Base-by-base conservation (phyloP, 1,284 basidiomycete species). In the Abortiporus biennis region DNA sequence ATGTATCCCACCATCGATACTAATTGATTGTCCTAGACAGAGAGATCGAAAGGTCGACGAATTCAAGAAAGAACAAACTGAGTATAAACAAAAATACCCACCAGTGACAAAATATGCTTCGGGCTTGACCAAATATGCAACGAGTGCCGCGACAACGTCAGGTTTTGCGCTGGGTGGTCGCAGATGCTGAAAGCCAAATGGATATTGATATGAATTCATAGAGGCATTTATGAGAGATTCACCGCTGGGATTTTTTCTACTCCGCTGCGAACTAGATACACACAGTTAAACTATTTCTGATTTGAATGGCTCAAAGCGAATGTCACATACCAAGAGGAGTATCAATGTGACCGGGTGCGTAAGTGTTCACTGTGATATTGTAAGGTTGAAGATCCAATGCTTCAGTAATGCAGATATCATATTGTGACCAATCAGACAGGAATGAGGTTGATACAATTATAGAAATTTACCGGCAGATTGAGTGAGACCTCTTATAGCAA, bases 401-500 rank as follows among this genome's bases (percentile, higher is more conserved):
- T 43, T 21, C 24, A 32, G 32, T n/a, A 1, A 11, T n/a, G 16
- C 11, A n/a, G 29, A 13, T 27, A 38, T 24, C 36, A 36, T n/a
- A n/a, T n/a, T n/a, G n/a, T n/a, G n/a, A n/a, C n/a, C n/a, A n/a
- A n/a, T n/a, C n/a, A n/a, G 15, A 6, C 6, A 17, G n/a, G 32
- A 34, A 9, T 8, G 32, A 34, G 8, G 15, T 34, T 15, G n/a
- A n/a, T n/a, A n/a, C n/a, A n/a, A n/a, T n/a, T 22, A n/a, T 21
- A 37, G 27, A 19, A 30, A 40, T 24, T 29, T 13, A 47, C 50
- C 47, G 19, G 51, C 47, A n/a, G 51, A 36, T 49, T 59, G 56
- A 36, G 56, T 59, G 16, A 59, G 36, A 4, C 54, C 52, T 30
- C 54, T 42, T 9, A 61, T 54, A 19, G 57, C 57, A 35, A 58